Evolutionary conservation across 306 rosid genomes (phyloP).

Genomic region (Dryas octopetala): DNA sequence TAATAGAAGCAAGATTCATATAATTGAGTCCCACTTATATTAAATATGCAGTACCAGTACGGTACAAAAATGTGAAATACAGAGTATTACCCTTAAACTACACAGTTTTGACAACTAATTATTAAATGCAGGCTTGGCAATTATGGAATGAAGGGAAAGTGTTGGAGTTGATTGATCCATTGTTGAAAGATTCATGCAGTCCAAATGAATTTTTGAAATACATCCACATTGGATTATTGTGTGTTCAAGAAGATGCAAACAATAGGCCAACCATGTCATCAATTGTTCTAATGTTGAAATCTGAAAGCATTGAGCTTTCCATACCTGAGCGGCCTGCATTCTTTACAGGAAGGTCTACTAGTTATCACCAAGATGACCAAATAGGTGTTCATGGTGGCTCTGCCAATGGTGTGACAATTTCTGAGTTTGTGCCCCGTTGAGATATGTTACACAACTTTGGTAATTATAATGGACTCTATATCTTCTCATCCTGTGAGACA

Average conservation of each 20-base stretch:
- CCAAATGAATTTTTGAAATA: conserved; percentile 19
- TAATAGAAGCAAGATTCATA: too few species aligned
- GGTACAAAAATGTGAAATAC: too few species aligned
- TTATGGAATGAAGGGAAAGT: conserved; percentile 3
- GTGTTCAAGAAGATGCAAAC: conserved; percentile 30
- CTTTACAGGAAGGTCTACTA: not conserved
- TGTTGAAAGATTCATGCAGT: not conserved
- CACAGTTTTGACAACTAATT: too few species aligned
- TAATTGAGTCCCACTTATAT: too few species aligned
- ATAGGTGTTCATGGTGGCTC: not conserved
- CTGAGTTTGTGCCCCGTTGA: conserved; percentile 16
- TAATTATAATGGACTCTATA: too few species aligned
- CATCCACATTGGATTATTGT: conserved; percentile 33
- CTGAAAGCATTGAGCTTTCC: not conserved
- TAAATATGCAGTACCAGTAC: too few species aligned
- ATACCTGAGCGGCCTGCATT: conserved; percentile 19
- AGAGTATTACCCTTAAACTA: too few species aligned
- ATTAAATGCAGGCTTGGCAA: conserved; percentile 9
- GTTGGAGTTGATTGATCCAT: not conserved
- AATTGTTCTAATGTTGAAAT: conserved; percentile 25
- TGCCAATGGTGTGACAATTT: conserved; percentile 17
- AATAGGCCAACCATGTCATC: conserved; percentile 34
- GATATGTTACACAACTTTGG: too few species aligned
- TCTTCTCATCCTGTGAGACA: too few species aligned
- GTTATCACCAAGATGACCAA: not conserved